Percentiles rank a stretch among this genome's conserved stretches.
phyloP scores from a whole-genome alignment of 306 rosid species.

The Carpinus fangiana region DNA sequence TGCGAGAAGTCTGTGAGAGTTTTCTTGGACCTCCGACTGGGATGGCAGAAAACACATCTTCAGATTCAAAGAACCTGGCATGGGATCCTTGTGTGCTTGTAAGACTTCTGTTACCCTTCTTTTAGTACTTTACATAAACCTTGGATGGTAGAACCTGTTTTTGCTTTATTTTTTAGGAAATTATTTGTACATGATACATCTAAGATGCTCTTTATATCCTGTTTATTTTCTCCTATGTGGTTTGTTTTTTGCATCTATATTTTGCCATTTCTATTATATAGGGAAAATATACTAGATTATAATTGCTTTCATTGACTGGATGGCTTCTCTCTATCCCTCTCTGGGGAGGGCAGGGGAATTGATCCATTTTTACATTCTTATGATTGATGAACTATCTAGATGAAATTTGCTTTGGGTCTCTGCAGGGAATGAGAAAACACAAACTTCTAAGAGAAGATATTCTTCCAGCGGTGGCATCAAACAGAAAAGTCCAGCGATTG shows the following conservation, averaged over 20 bases:
- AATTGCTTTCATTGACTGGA: background rate
- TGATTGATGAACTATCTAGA: background rate
- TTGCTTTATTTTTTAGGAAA: background rate
- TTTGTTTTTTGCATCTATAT: background rate
- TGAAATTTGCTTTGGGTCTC: conserved; percentile 12
- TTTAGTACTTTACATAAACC: background rate
- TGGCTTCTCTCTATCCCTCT: background rate
- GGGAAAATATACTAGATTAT: background rate
- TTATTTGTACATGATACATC: background rate
- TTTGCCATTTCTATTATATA: background rate
- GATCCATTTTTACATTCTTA: background rate
- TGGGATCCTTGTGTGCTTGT: conserved; percentile 98
- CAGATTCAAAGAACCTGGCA: conserved; percentile 54
- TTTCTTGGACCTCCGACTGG: conserved; percentile 99
- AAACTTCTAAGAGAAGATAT: conserved; percentile 88
- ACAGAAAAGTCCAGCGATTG: conserved; percentile 92
- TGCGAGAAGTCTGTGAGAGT: conserved; percentile 93
- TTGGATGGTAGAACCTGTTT: background rate
- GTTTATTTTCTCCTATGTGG: background rate
- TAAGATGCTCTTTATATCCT: background rate
- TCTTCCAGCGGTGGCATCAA: conserved; percentile 97
- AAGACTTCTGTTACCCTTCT: conserved; percentile 32
- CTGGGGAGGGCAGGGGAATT: background rate
- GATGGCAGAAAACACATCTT: conserved; percentile 66
- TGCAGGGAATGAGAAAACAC: conserved; percentile 93